These are phyloP conservation scores for Sclerotiophoma versabilis DNA, from an alignment of 2,329 filamentous ascomycete genomes.

Conservation along the genomic window DNA sequence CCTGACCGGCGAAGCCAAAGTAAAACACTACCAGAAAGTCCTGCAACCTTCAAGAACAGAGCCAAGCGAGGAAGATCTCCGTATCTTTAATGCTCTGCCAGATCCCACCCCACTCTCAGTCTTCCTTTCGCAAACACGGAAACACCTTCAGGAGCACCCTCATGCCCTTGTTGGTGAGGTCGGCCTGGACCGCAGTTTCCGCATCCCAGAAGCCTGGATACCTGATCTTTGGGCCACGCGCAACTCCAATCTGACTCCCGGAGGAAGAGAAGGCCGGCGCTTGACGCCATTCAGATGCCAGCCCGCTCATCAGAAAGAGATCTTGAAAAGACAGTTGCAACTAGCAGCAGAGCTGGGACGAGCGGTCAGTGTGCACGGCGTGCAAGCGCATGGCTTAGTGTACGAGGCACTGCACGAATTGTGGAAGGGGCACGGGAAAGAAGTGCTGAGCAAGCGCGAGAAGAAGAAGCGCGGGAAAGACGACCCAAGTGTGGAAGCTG, in stretches of 20 bases:
- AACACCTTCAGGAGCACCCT: slow-evolving; percentile 64
- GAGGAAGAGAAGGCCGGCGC: slow-evolving; percentile 72
- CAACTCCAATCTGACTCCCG: slow-evolving; percentile 66
- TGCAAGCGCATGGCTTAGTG: slow-evolving; percentile 76
- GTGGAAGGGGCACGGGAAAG: slow-evolving; percentile 75
- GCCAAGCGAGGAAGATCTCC: slow-evolving; percentile 49
- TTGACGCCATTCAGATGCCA: slow-evolving; percentile 73
- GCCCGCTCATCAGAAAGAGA: slow-evolving; percentile 70
- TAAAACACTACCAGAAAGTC: slow-evolving; percentile 71
- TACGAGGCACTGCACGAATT: slow-evolving; percentile 69
- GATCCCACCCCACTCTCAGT: slow-evolving; percentile 66
- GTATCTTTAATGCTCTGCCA: slow-evolving; percentile 60
- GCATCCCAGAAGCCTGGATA: slow-evolving; percentile 69
- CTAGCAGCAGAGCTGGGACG: slow-evolving; percentile 72
- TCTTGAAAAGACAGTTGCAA: slow-evolving; percentile 72
- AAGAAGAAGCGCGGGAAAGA: slow-evolving; percentile 41
- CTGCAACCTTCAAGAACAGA: slow-evolving; percentile 58
- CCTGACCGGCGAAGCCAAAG: slow-evolving; percentile 55
- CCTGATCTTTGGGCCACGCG: slow-evolving; percentile 50
- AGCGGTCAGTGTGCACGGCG: slow-evolving; percentile 74
- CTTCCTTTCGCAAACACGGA: slow-evolving; percentile 64
- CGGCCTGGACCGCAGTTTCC: slow-evolving; percentile 78
- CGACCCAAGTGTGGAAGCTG: slow-evolving; percentile 19
- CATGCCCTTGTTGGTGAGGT: slow-evolving; percentile 77
- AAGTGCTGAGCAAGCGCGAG: slow-evolving; percentile 67